These are phyloP conservation scores for Musa beccarii DNA, from an alignment of 176 grass and related monocot species.

Conservation along the genomic window DNA sequence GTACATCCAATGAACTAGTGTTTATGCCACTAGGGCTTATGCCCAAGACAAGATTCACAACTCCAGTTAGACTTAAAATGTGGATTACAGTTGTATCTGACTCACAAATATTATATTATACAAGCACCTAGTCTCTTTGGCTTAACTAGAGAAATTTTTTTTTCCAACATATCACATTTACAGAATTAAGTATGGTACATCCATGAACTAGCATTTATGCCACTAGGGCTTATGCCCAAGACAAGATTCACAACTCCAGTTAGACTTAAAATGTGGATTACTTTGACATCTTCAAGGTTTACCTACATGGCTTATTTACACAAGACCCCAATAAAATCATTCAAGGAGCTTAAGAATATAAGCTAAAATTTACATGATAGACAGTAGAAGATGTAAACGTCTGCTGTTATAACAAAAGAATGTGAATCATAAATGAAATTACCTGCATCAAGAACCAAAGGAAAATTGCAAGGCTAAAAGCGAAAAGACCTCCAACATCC, in stretches of 20 bases:
- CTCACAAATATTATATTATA: background rate
- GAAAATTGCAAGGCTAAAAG: conserved; percentile 67
- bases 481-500: conserved; percentile 83
- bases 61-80: background rate
- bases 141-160: background rate
- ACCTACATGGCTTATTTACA: background rate
- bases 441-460: conserved; percentile 79
- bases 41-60: background rate
- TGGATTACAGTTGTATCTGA: background rate
- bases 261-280: background rate
- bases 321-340: background rate
- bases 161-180: too few relatives aligned
- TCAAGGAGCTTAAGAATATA: background rate
- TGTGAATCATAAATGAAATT: conserved; percentile 24
- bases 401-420: too few relatives aligned
- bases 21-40: background rate
- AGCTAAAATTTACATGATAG: background rate
- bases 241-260: background rate
- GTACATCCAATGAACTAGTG: background rate
- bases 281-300: background rate
- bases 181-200: too few relatives aligned
- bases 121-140: background rate
- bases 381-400: background rate
- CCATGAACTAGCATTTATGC: background rate
- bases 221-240: background rate